Conservation (phyloP, 2,329 filamentous ascomycete genomes). For the Hymenoscyphus linearis region DNA sequence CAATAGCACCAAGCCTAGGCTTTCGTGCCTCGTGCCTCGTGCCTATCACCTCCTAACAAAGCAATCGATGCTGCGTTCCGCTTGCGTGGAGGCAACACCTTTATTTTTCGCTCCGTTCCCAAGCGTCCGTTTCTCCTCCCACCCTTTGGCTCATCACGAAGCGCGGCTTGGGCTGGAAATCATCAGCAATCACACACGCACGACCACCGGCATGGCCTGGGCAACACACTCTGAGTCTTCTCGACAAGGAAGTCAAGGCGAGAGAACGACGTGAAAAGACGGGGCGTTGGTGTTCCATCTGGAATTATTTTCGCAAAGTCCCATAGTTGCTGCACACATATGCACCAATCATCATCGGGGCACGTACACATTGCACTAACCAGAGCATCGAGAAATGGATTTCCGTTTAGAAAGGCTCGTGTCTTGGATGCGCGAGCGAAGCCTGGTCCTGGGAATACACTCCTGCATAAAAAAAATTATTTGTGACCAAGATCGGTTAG, state of each 20-base stretch:
- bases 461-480: neutral
- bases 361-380: neutral
- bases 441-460: constrained; percentile 12
- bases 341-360: constrained; percentile 1
- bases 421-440: constrained; percentile 4
- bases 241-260: constrained; percentile 4
- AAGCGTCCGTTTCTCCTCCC: neutral
- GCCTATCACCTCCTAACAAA: neutral
- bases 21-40: neutral
- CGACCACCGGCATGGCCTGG: neutral
- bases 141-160: neutral
- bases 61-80: neutral
- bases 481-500: neutral
- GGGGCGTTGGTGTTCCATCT: constrained; percentile 4
- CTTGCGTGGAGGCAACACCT: neutral
- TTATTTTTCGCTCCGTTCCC: neutral
- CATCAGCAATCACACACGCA: neutral
- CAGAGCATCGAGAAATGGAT: constrained; percentile 18
- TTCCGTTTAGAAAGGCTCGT: constrained; percentile 19
- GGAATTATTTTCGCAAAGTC: neutral
- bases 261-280: neutral
- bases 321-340: neutral
- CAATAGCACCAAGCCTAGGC: neutral
- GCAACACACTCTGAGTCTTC: neutral
- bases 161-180: neutral